These are phyloP conservation scores for Suaeda aralocaspica DNA, from an alignment of 148 eudicot species.

Conservation along the genomic window DNA sequence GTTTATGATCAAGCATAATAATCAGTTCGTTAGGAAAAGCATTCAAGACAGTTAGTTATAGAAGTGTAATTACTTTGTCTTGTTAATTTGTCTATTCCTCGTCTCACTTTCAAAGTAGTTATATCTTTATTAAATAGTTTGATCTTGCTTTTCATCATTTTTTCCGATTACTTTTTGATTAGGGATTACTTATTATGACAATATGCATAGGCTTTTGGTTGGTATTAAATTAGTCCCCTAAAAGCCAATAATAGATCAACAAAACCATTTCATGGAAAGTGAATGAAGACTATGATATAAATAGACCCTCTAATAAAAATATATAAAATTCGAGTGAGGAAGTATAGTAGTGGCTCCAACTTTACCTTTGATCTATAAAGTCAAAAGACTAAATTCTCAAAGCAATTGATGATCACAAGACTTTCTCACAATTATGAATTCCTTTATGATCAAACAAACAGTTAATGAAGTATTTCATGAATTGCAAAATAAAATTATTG, in stretches of 20 bases:
- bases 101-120: conserved; percentile 9
- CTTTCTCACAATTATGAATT: no score
- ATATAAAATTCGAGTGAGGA: no score
- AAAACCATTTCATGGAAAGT: no score
- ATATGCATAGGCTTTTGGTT: neutral
- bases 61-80: neutral
- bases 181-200: neutral
- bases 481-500: no score
- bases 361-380: no score
- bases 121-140: neutral
- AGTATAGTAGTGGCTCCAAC: no score
- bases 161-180: neutral
- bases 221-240: neutral
- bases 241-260: neutral
- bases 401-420: no score
- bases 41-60: conserved; percentile 4
- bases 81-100: neutral
- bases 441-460: no score
- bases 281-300: no score
- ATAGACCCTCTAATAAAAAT: no score
- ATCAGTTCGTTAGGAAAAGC: conserved; percentile 3
- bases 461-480: no score
- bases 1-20: neutral
- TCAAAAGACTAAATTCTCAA: no score
- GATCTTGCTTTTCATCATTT: neutral